Conservation (phyloP, 1,284 basidiomycete genomes). For the Irpex rosettiformis region DNA sequence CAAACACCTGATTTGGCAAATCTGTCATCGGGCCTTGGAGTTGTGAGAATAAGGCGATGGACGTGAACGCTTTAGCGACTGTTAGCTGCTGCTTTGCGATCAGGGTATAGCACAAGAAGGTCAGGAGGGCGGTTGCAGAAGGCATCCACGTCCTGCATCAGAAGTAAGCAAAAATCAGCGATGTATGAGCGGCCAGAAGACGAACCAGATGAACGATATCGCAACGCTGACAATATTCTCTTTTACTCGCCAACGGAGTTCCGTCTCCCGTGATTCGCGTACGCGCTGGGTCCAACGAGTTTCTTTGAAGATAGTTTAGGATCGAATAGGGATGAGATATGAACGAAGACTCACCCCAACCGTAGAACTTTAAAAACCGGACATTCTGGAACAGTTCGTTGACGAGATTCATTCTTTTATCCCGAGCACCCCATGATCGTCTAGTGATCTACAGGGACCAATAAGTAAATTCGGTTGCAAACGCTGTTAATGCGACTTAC, state of each 20-base stretch:
- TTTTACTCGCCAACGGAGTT: constrained; percentile 62
- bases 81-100: constrained; percentile 55
- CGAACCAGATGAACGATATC: constrained; percentile 62
- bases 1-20: constrained; percentile 60
- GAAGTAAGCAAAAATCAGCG: background rate
- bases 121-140: constrained; percentile 58
- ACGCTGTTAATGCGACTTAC: constrained; percentile 46
- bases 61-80: constrained; percentile 67
- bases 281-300: constrained; percentile 49
- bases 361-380: constrained; percentile 69
- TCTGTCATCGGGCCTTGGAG: constrained; percentile 64
- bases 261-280: constrained; percentile 47
- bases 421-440: constrained; percentile 66
- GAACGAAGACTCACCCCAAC: constrained; percentile 50
- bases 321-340: background rate
- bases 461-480: constrained; percentile 4
- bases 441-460: constrained; percentile 46
- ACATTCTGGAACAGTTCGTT: constrained; percentile 79
- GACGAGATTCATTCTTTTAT: constrained; percentile 72
- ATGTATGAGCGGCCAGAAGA: background rate
- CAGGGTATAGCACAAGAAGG: constrained; percentile 64
- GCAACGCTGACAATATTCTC: constrained; percentile 55
- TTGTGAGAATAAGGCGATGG: constrained; percentile 61
- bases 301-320: constrained; percentile 21
- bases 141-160: constrained; percentile 62